Percentiles rank a stretch among this genome's conserved stretches.
These are phyloP conservation scores for Trichomonas tenax DNA, from an alignment of 208 protist species.

Conservation along the genomic window DNA sequence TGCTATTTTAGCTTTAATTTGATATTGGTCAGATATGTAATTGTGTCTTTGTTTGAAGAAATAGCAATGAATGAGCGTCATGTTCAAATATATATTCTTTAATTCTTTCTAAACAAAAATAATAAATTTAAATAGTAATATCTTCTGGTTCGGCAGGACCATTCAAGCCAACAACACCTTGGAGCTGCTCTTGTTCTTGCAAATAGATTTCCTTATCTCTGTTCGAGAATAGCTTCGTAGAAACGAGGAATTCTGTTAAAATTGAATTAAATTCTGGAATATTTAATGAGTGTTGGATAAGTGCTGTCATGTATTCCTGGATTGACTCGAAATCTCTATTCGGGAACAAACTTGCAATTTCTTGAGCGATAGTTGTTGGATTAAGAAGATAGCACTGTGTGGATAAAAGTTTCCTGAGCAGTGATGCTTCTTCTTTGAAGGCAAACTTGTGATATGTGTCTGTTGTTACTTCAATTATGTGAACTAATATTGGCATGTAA, in stretches of 20 bases:
- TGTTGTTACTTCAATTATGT: background rate
- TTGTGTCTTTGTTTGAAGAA: too few species aligned
- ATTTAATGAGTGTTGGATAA: background rate
- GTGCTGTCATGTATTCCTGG: background rate
- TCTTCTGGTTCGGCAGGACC: background rate
- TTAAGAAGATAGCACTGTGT: background rate
- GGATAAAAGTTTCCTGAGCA: background rate
- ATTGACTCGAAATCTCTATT: background rate
- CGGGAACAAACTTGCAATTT: background rate
- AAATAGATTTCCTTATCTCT: background rate
- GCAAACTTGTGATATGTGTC: slow-evolving; percentile 7
- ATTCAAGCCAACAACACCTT: background rate
- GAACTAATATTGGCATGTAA: background rate
- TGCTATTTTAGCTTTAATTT: too few species aligned
- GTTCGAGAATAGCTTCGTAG: background rate
- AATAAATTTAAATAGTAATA: background rate
- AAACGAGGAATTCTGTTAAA: background rate
- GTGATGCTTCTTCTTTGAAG: background rate
- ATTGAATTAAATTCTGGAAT: background rate
- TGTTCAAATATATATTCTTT: too few species aligned
- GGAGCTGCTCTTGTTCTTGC: background rate
- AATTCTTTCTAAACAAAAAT: too few species aligned
- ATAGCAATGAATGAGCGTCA: too few species aligned
- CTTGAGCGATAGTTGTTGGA: background rate
- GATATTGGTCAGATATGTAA: too few species aligned